Evolutionary conservation across 805 yeast species (phyloP).

Genomic region (Starmerella geochares): DNA sequence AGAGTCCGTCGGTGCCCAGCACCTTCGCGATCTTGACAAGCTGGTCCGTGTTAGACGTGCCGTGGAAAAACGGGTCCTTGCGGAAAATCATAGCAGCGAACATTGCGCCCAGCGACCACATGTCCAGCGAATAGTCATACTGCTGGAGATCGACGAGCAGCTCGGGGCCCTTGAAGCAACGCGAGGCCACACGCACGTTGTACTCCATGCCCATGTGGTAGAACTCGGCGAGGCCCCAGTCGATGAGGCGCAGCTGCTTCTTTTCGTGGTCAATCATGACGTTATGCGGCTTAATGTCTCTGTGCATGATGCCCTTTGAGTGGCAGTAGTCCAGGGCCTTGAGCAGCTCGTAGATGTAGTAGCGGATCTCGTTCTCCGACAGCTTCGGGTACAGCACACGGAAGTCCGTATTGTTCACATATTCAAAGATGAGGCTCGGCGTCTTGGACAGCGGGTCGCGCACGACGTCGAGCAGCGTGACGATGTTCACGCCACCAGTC

Average conservation of each 20-base stretch:
- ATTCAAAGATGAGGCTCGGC: slow-evolving; percentile 81
- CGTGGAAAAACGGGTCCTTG: slow-evolving; percentile 87
- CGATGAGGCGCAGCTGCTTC: slow-evolving; percentile 60
- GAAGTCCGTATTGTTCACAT: slow-evolving; percentile 75
- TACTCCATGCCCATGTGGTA: slow-evolving; percentile 84
- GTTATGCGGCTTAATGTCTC: slow-evolving; percentile 90
- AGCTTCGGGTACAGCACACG: slow-evolving; percentile 76
- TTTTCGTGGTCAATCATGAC: slow-evolving; percentile 77
- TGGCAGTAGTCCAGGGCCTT: slow-evolving; percentile 80
- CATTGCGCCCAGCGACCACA: slow-evolving; percentile 91
- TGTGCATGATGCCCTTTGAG: slow-evolving; percentile 88
- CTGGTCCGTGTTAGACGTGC: slow-evolving; percentile 84
- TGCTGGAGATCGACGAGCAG: slow-evolving; percentile 68
- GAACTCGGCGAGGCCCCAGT: slow-evolving; percentile 93
- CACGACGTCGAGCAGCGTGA: slow-evolving; percentile 69
- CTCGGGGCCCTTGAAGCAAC: slow-evolving; percentile 90
- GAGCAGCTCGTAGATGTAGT: slow-evolving; percentile 71
- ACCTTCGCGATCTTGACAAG: slow-evolving; percentile 81
- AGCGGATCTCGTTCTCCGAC: slow-evolving; percentile 62
- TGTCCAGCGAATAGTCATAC: slow-evolving; percentile 79
- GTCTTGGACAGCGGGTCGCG: slow-evolving; percentile 69
- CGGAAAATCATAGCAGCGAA: slow-evolving; percentile 79
- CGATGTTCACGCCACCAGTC: slow-evolving; percentile 72
- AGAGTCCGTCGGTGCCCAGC: slow-evolving; percentile 69
- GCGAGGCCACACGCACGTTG: slow-evolving; percentile 83